Evolutionary conservation across 2,329 filamentous ascomycete species (phyloP).

Genomic region (Cadophora sp.): DNA sequence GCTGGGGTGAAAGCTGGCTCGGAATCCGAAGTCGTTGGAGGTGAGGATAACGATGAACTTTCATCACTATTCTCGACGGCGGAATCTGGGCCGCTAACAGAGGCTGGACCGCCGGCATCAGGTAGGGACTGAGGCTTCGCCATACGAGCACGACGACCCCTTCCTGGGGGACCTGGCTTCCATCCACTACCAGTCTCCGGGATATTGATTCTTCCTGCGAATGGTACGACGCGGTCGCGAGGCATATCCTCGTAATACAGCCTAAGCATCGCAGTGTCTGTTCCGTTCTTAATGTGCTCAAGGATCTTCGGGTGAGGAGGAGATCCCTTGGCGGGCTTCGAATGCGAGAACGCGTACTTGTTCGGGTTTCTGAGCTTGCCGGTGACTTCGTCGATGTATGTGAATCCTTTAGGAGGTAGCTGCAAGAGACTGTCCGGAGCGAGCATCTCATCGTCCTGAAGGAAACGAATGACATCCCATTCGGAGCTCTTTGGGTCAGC

Average conservation of each 20-base stretch:
- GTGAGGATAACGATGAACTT: constrained; percentile 15
- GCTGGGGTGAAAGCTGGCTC: not conserved
- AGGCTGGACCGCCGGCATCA: not conserved
- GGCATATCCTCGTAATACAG: constrained; percentile 34
- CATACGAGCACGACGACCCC: not conserved
- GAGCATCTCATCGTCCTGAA: constrained; percentile 28
- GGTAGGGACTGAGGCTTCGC: not conserved
- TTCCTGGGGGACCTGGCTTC: not conserved
- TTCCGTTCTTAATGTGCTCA: constrained; percentile 35
- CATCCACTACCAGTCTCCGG: constrained; percentile 18
- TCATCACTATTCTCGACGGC: constrained; percentile 1
- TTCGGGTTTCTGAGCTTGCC: constrained; percentile 31
- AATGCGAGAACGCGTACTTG: constrained; percentile 19
- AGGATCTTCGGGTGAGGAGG: constrained; percentile 36
- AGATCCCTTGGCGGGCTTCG: not conserved
- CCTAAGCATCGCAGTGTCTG: constrained; percentile 24
- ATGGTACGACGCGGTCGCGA: constrained; percentile 26
- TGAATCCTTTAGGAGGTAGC: constrained; percentile 28
- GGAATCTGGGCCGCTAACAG: not conserved
- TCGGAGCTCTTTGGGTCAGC: constrained; percentile 31
- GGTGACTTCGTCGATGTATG: constrained; percentile 27
- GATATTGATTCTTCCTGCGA: constrained; percentile 34
- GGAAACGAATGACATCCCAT: constrained; percentile 33
- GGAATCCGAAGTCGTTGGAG: not conserved
- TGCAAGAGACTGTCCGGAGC: constrained; percentile 31